These are phyloP conservation scores for Triticum aestivum DNA, from an alignment of 176 grass and related monocot species.

Conservation along the genomic window DNA sequence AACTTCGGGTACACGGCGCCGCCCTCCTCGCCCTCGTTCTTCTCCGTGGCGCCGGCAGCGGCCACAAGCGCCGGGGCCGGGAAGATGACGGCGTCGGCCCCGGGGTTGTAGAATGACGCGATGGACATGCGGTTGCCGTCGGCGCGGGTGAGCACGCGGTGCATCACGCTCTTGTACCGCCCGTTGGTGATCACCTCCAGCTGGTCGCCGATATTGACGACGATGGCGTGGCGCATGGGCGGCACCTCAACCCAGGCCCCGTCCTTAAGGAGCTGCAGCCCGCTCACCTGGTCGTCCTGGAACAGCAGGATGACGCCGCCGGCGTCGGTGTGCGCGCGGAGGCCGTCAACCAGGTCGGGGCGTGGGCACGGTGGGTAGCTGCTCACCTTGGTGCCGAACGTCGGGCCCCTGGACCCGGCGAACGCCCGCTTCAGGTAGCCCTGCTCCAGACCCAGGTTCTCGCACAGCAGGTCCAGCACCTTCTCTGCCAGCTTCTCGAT, in stretches of 20 bases:
- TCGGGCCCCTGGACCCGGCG: conserved; percentile 62
- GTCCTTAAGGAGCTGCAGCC: conserved; percentile 76
- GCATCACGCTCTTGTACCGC: conserved; percentile 88
- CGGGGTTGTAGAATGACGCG: conserved; percentile 96
- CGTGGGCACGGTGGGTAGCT: conserved; percentile 90
- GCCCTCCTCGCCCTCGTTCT: not conserved
- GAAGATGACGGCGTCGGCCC: conserved; percentile 83
- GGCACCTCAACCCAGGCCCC: conserved; percentile 78
- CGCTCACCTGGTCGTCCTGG: conserved; percentile 86
- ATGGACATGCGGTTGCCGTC: conserved; percentile 98
- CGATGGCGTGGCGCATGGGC: conserved; percentile 68
- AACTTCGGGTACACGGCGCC: conserved; percentile 59
- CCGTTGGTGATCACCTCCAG: conserved; percentile 99
- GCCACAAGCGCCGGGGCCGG: conserved; percentile 53
- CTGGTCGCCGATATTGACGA: conserved; percentile 95
- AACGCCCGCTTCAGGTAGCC: conserved; percentile 70
- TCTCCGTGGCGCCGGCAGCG: too few relatives aligned
- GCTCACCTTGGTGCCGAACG: conserved; percentile 91
- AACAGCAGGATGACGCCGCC: conserved; percentile 92
- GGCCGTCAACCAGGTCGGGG: conserved; percentile 61
- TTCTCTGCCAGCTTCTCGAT: conserved; percentile 68
- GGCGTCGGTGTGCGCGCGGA: conserved; percentile 92
- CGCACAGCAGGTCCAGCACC: conserved; percentile 72
- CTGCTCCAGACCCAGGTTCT: conserved; percentile 78
- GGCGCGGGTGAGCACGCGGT: conserved; percentile 69